These are phyloP conservation scores for Amanita polypyramis DNA, from an alignment of 768 basidiomycete genomes.

Conservation along the genomic window DNA sequence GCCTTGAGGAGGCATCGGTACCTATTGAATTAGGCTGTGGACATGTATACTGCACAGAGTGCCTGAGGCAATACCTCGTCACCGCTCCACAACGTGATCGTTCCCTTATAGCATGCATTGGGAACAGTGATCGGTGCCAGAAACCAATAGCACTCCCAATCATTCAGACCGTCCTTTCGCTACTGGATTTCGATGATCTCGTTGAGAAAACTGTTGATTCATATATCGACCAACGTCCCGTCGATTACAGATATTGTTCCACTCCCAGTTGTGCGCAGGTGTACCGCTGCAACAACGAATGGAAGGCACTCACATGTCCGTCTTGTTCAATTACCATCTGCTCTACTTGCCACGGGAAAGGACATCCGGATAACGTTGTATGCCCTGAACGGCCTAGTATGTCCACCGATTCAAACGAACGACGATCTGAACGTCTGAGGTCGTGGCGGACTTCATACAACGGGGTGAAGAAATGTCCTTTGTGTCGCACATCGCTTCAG, in stretches of 20 bases:
- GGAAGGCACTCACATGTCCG: slow-evolving; percentile 30
- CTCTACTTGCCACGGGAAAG: slow-evolving; percentile 28
- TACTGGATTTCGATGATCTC: slow-evolving; percentile 39
- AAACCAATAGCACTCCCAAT: slow-evolving; percentile 41
- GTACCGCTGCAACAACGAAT: slow-evolving; percentile 29
- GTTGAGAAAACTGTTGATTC: slow-evolving; percentile 42
- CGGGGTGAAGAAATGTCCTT: slow-evolving; percentile 37
- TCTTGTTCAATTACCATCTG: slow-evolving; percentile 42
- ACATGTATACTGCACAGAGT: slow-evolving; percentile 39
- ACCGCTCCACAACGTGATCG: slow-evolving; percentile 28
- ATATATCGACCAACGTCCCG: slow-evolving; percentile 43
- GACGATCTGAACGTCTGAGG: slow-evolving; percentile 33
- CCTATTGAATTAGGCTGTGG: slow-evolving; percentile 35
- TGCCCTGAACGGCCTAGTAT: slow-evolving; percentile 18
- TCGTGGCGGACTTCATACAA: slow-evolving; percentile 27
- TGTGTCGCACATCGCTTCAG: slow-evolving; percentile 33
- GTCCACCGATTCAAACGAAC: slow-evolving; percentile 22
- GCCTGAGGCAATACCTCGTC: slow-evolving; percentile 35
- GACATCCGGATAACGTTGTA: not conserved
- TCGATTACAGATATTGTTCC: slow-evolving; percentile 54
- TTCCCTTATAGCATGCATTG: slow-evolving; percentile 61
- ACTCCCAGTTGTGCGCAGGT: slow-evolving; percentile 66
- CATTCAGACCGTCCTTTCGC: slow-evolving; percentile 39
- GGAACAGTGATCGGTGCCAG: slow-evolving; percentile 44
- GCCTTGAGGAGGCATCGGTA: slow-evolving; percentile 32